Base-by-base conservation (phyloP, 176 grass and related monocot species). In the Oryza punctata region DNA sequence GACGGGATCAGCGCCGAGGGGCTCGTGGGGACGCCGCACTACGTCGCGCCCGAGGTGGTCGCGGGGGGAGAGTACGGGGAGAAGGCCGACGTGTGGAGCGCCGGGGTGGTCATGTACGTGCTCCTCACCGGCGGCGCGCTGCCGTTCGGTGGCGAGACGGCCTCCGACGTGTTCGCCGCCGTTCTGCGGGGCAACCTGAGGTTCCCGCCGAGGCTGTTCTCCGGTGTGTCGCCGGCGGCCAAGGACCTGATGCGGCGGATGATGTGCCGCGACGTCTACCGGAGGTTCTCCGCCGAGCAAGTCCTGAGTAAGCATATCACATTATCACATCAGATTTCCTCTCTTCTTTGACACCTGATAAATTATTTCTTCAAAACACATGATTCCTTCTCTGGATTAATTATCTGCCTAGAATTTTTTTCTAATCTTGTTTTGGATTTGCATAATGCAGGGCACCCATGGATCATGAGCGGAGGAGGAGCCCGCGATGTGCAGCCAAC, bases 51-150 rank as follows among this genome's bases (percentile, higher is more conserved):
- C 11, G 95, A 97, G 88, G 92, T 97, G 70, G 85, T 97, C 52
- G 49, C 66, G 5, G 88, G 90, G 0, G 82, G 40, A 18, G 95
- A 91, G 70, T 94, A 97, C 85, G 90, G 83, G 23, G 92, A 94
- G 84, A 94, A 97, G 87, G 85, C 80, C n/a, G 95, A 94, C 68
- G 92, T 97, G 59, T 97, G 95, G 95, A 93, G 92, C 85, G 84
- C 91, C 29, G 95, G 95, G 24, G 90, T 93, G 7, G 84, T 97
- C 40, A 83, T 93, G 54, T 97, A 94, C 67, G 67, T 84, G 72
- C 88, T 93, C 81, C 87, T 97, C 16, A 79, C 87, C n/a, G 95
- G 94, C 5, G 94, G 95, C 43, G 72, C 67, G 44, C 81, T 91
- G 19, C 95, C 95, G 2, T 97, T 97, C 80, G 75, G 84, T 14